These are phyloP conservation scores for Pouteria glomerata DNA, from an alignment of 148 eudicot species.

Conservation along the genomic window DNA sequence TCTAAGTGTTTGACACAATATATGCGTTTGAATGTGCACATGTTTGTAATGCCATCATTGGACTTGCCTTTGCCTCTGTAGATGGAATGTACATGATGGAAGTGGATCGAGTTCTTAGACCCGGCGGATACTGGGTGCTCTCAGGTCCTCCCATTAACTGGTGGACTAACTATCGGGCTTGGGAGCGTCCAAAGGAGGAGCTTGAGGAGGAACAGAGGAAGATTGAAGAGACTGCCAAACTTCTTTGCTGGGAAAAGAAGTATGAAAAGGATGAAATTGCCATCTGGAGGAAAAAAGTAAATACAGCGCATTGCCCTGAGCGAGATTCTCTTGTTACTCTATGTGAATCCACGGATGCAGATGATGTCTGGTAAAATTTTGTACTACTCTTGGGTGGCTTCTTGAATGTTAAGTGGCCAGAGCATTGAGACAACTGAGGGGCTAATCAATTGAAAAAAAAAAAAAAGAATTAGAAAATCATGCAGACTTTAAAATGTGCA, in stretches of 20 bases:
- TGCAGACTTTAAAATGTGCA: too few relatives aligned
- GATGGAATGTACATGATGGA: conserved; percentile 59
- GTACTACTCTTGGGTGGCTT: not conserved
- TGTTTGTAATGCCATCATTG: not conserved
- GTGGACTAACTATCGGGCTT: conserved; percentile 38
- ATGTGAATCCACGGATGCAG: conserved; percentile 36
- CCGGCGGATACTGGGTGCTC: conserved; percentile 55
- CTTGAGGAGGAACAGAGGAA: conserved; percentile 45
- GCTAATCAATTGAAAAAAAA: not conserved
- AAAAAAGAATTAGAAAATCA: not conserved
- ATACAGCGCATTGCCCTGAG: conserved; percentile 25
- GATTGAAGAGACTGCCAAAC: conserved; percentile 47
- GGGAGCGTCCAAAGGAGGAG: conserved; percentile 49
- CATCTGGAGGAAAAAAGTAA: conserved; percentile 46
- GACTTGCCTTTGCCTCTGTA: conserved; percentile 13
- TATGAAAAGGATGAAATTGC: conserved; percentile 49
- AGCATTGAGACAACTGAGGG: not conserved
- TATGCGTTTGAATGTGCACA: not conserved
- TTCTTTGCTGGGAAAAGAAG: conserved; percentile 59
- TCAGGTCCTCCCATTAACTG: conserved; percentile 57
- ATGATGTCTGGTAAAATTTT: conserved; percentile 41
- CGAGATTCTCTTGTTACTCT: conserved; percentile 38
- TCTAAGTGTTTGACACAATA: not conserved
- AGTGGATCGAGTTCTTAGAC: conserved; percentile 56
- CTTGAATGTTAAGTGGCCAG: not conserved